These are phyloP conservation scores for Trichocladium uniseriatum DNA, from an alignment of 495 filamentous ascomycete genomes.

Conservation along the genomic window DNA sequence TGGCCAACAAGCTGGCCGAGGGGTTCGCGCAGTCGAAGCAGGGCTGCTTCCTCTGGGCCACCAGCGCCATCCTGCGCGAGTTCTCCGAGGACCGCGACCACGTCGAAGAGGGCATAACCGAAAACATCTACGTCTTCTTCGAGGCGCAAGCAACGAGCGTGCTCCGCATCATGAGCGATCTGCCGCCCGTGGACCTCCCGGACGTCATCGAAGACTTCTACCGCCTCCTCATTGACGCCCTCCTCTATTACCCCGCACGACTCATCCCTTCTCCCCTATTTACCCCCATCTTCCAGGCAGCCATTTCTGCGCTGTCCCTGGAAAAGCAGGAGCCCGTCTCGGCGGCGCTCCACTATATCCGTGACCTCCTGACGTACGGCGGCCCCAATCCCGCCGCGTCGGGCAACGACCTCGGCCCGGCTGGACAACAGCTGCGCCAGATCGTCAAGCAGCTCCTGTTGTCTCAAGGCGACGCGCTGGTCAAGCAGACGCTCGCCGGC, in stretches of 20 bases:
- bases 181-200: conserved; percentile 77
- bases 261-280: conserved; percentile 70
- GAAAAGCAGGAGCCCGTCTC: conserved; percentile 86
- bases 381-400: conserved; percentile 67
- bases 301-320: conserved; percentile 71
- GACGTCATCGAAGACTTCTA: conserved; percentile 99
- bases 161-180: conserved; percentile 76
- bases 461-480: conserved; percentile 64
- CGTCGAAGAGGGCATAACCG: conserved; percentile 74
- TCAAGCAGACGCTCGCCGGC: conserved; percentile 80
- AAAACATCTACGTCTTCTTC: conserved; percentile 86
- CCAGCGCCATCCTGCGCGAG: conserved; percentile 86
- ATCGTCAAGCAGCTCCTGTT: conserved; percentile 63
- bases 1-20: conserved; percentile 76
- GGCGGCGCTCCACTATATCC: conserved; percentile 85
- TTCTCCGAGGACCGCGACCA: conserved; percentile 82
- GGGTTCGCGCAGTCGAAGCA: conserved; percentile 82
- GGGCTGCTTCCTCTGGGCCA: conserved; percentile 96
- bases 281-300: conserved; percentile 74
- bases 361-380: conserved; percentile 86
- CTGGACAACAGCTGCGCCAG: conserved; percentile 49
- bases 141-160: conserved; percentile 84
- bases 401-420: conserved; percentile 45
- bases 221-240: conserved; percentile 77
- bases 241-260: conserved; percentile 82